These are phyloP conservation scores for Penicillium pulvis DNA, from an alignment of 495 filamentous ascomycete genomes.

Conservation along the genomic window DNA sequence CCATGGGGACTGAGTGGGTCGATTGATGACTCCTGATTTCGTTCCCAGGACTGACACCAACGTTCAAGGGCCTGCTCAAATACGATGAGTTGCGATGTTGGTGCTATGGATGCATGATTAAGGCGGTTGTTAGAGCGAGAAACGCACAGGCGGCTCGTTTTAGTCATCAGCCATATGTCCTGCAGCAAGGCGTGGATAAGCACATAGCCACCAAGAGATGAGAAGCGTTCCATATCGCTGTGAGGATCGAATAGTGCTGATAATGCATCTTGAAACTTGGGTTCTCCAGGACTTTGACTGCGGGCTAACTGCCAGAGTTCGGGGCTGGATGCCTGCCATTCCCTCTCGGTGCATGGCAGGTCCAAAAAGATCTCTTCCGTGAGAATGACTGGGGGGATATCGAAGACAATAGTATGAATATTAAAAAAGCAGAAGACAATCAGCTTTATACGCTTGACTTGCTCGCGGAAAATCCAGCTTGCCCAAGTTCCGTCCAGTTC, in stretches of 20 bases:
- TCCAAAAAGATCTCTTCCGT: conserved; percentile 64
- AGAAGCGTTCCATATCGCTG: conserved; percentile 36
- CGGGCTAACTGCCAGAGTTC: conserved; percentile 34
- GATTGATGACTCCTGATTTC: conserved; percentile 52
- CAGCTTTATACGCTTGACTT: conserved; percentile 47
- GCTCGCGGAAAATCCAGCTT: conserved; percentile 54
- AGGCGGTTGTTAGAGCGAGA: conserved; percentile 48
- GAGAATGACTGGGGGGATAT: conserved; percentile 54
- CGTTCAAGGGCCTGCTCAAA: conserved; percentile 60
- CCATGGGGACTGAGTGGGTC: conserved; percentile 57
- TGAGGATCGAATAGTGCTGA: conserved; percentile 29
- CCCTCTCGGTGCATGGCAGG: conserved; percentile 54
- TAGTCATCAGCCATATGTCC: conserved; percentile 67
- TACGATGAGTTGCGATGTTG: conserved; percentile 56
- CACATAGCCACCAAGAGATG: conserved; percentile 66
- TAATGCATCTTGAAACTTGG: conserved; percentile 39
- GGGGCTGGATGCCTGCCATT: conserved; percentile 37
- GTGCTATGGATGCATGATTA: conserved; percentile 21
- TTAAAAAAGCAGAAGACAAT: conserved; percentile 54
- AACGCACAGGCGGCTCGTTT: conserved; percentile 50
- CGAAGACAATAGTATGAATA: conserved; percentile 52
- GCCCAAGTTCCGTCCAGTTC: conserved; percentile 39
- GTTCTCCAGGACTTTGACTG: conserved; percentile 29
- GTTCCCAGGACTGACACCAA: conserved; percentile 66
- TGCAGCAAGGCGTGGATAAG: conserved; percentile 70